These are phyloP conservation scores for Tricholoma terreum DNA, from an alignment of 768 basidiomycete species.

Conservation along the genomic window DNA sequence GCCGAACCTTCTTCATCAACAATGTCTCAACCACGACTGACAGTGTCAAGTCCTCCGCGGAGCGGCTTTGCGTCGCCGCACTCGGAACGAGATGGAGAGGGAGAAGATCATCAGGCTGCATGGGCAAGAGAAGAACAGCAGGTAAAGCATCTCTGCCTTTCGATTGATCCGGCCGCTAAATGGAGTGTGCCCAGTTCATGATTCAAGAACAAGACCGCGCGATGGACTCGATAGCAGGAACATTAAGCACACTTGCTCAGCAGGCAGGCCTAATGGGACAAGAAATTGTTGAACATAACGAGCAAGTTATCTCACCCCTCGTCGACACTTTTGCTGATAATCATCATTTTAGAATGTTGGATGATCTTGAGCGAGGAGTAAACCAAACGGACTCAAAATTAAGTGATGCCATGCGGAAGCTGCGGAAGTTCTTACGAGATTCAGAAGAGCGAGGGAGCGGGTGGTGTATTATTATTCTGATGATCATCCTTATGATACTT, in stretches of 20 bases:
- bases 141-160: conserved; percentile 31
- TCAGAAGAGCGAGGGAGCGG: conserved; percentile 90
- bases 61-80: conserved; percentile 34
- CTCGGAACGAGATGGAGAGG: conserved; percentile 26
- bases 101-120: conserved; percentile 63
- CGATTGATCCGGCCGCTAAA: background rate
- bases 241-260: conserved; percentile 76
- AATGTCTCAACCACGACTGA: conserved; percentile 15
- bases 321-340: background rate
- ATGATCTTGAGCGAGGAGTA: conserved; percentile 72
- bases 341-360: conserved; percentile 59
- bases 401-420: conserved; percentile 56
- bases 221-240: conserved; percentile 84
- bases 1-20: conserved; percentile 44
- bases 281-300: conserved; percentile 89
- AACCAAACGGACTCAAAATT: conserved; percentile 68
- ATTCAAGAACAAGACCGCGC: conserved; percentile 87
- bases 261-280: conserved; percentile 95
- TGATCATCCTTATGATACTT: conserved; percentile 73
- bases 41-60: conserved; percentile 21
- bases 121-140: conserved; percentile 90
- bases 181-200: conserved; percentile 56
- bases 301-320: conserved; percentile 43
- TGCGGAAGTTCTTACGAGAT: conserved; percentile 80
- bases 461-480: conserved; percentile 86